Conservation (phyloP, 306 rosid genomes). For the Rosa persica region DNA sequence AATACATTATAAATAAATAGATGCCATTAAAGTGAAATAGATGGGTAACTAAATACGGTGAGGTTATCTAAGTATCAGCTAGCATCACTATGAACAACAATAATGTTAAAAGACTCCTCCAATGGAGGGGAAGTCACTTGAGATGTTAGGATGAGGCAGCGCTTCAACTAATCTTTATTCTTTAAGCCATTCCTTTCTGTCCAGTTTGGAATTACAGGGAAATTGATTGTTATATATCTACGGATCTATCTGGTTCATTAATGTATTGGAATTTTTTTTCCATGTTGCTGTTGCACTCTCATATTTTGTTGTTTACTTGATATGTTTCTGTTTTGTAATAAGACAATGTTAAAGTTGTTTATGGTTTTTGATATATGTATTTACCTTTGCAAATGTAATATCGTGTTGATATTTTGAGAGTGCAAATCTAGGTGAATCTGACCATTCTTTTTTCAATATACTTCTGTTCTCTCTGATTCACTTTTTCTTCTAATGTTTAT, state of each 20-base stretch:
- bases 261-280: neutral
- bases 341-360: no score
- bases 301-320: no score
- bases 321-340: no score
- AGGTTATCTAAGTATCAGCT: neutral
- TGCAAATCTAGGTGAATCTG: no score
- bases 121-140: neutral
- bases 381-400: no score
- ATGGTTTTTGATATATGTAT: no score
- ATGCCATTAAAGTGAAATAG: neutral
- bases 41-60: neutral
- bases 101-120: neutral
- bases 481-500: no score
- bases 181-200: neutral
- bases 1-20: neutral
- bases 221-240: neutral
- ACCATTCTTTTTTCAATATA: no score
- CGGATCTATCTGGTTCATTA: neutral
- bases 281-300: neutral
- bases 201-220: neutral
- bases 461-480: no score
- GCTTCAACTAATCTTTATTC: neutral
- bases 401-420: no score
- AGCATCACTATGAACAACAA: neutral
- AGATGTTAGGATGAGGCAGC: neutral